These are phyloP conservation scores for Colletotrichum lindemuthianum DNA, from an alignment of 2,329 filamentous ascomycete species.

Conservation along the genomic window DNA sequence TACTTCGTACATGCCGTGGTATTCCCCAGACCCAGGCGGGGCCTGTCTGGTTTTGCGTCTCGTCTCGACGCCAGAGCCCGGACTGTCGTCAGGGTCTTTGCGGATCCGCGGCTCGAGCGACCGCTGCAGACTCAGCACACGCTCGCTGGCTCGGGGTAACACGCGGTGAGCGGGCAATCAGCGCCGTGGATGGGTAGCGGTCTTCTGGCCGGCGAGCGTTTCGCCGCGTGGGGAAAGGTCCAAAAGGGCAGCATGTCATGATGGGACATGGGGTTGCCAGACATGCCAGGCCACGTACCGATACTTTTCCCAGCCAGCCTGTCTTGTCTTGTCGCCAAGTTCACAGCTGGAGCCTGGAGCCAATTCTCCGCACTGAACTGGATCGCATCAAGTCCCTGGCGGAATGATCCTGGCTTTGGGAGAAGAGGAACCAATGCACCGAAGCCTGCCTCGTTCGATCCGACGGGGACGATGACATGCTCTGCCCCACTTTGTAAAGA, in stretches of 20 bases:
- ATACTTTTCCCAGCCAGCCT: slow-evolving; percentile 14
- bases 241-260: slow-evolving; percentile 24
- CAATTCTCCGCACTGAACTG: slow-evolving; percentile 33
- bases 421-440: slow-evolving; percentile 26
- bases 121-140: slow-evolving; percentile 11
- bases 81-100: slow-evolving; percentile 25
- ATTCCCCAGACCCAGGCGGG: slow-evolving; percentile 15
- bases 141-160: slow-evolving; percentile 11
- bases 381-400: slow-evolving; percentile 32
- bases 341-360: slow-evolving; percentile 6
- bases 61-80: slow-evolving; percentile 26
- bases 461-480: slow-evolving; percentile 31
- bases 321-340: neutral
- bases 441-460: slow-evolving; percentile 31
- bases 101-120: slow-evolving; percentile 37
- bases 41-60: slow-evolving; percentile 12
- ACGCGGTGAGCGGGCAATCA: slow-evolving; percentile 14
- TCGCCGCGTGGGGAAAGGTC: slow-evolving; percentile 31
- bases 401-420: slow-evolving; percentile 17
- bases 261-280: slow-evolving; percentile 15
- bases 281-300: slow-evolving; percentile 13
- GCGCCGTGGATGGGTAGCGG: slow-evolving; percentile 15
- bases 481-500: slow-evolving; percentile 23
- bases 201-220: slow-evolving; percentile 28
- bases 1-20: neutral